Evolutionary conservation across 1,139 yeast genomes (phyloP).

Genomic region (Geotrichum phurueaensis): DNA sequence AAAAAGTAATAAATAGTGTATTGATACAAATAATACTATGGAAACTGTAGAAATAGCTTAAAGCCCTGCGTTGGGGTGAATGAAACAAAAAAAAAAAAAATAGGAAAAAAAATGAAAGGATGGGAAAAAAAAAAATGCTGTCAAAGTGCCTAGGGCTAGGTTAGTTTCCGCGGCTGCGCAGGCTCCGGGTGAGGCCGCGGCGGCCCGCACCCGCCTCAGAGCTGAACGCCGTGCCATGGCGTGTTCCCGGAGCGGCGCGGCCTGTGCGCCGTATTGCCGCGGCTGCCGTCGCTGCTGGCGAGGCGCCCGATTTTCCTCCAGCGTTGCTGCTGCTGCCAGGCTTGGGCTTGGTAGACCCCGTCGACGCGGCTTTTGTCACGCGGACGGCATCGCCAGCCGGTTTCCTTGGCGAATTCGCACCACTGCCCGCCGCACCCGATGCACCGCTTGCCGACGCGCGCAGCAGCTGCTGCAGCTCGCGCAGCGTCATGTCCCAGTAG

Average conservation of each 20-base stretch:
- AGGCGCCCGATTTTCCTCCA: background rate
- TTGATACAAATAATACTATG: background rate
- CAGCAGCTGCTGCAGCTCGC: constrained; percentile 25
- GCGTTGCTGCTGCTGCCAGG: background rate
- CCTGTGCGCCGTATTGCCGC: constrained; percentile 7
- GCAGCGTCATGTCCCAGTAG: constrained; percentile 40
- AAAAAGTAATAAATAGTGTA: background rate
- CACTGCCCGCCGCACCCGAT: background rate
- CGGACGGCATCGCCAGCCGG: background rate
- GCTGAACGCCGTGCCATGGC: background rate
- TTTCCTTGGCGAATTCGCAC: background rate
- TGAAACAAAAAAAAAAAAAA: background rate
- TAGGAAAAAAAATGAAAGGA: background rate
- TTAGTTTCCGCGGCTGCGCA: constrained; percentile 6
- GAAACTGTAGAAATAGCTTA: background rate
- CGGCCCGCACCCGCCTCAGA: background rate
- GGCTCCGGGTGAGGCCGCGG: constrained; percentile 2
- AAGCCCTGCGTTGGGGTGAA: background rate
- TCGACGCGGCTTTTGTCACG: background rate
- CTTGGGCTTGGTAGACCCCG: background rate
- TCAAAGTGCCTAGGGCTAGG: no score
- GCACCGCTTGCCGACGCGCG: background rate
- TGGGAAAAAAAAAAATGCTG: no score
- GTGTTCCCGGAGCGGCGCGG: background rate
- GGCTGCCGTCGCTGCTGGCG: constrained; percentile 1